Base-by-base conservation (phyloP, 345 rosid species). In the Eucalyptus camaldulensis region DNA sequence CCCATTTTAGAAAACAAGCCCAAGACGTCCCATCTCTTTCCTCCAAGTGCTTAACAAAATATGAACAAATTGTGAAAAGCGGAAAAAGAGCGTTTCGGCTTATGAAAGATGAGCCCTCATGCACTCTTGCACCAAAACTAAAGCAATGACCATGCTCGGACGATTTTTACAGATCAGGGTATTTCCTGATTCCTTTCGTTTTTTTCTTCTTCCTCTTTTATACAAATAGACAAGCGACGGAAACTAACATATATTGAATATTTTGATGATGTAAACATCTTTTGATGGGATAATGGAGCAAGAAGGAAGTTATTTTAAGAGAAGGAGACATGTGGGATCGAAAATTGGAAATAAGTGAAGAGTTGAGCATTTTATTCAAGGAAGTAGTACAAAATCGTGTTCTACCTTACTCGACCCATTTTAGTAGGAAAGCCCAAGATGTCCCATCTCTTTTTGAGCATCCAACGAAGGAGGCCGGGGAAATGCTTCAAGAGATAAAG, bases 11-110 rank as follows among this genome's bases (percentile, higher is more conserved):
- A 51, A 51, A 51, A 3, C 54, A 51, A 51, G 21, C 54, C 22
- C 22, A 51, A 17, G 54, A 17, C 1, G 54, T 51, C 22, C 54
- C 54, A 7, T 17, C 54, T 51, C 54, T 51, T 51, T 7, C 54
- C 0, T 51, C 54, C 54, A 17, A 51, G 56, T 17, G 56, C 0
- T 53, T 53, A 53, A 53, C 22, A 53, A 0, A 17, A 53, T 3
- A 7, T 17, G 56, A 53, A 53, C 56, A 53, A 17, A 53, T 53
- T 53, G 4, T 53, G 0, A 53, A 53, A 53, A 53, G 24, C 9
- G 9, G 9, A 0, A 53, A 17, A 53, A 53, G 9, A 53, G 56
- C 56, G 24, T 53, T 53, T 53, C 24, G 56, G 56, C 22, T 53
- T 17, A 0, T 0, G 56, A 53, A 53, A 53, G 56, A 17, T 53